These are phyloP conservation scores for Chrysophaeum taylorii DNA, from an alignment of 352 stramenopile genomes.

Conservation along the genomic window DNA sequence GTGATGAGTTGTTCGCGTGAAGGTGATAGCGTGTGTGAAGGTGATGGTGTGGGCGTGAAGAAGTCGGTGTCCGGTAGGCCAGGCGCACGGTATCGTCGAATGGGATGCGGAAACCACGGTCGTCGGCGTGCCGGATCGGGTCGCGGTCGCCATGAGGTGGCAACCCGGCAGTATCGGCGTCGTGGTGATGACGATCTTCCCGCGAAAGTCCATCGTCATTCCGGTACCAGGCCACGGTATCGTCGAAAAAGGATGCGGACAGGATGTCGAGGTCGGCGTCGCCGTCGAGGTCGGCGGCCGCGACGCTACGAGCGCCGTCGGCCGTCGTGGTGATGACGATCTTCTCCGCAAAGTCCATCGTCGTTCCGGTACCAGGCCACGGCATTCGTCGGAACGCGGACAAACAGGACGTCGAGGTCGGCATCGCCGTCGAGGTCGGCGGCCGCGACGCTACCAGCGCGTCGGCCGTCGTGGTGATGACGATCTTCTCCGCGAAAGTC, in stretches of 20 bases:
- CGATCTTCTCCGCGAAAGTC: background rate
- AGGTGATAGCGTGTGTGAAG: no score
- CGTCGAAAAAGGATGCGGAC: background rate
- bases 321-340: background rate
- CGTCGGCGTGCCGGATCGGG: no score
- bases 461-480: slow-evolving; percentile 17
- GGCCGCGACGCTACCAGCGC: background rate
- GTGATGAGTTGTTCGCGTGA: no score
- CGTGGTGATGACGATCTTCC: no score
- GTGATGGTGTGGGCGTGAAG: background rate
- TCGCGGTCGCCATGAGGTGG: no score
- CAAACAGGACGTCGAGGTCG: background rate
- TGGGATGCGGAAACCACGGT: slow-evolving; percentile 21
- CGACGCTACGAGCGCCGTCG: background rate
- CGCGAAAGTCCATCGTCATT: background rate
- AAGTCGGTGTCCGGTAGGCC: slow-evolving; percentile 26
- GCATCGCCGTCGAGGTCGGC: background rate
- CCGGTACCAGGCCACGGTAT: background rate
- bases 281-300: background rate
- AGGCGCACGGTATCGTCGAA: slow-evolving; percentile 23
- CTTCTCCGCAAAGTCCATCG: background rate
- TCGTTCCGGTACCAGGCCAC: background rate
- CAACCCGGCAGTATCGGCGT: no score
- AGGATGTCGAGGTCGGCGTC: background rate
- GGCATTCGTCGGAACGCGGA: background rate